phyloP scores from a whole-genome alignment of 2,329 filamentous ascomycete genomes.

The Calcarisporium arbuscula region DNA sequence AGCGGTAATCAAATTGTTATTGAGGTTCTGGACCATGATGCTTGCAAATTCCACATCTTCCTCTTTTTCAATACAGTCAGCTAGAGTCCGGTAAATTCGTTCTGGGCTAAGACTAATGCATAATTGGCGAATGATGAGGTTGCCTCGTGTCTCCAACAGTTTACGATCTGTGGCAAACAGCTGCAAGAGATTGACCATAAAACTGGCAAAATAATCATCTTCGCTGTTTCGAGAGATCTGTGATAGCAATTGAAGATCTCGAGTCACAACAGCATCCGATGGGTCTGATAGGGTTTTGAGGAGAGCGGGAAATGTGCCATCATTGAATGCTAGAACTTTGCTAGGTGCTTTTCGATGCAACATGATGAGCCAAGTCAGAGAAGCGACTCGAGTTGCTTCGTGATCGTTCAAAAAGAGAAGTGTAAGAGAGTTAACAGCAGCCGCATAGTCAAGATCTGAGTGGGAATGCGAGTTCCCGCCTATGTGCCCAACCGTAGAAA shows the following conservation, averaged over 20 bases:
- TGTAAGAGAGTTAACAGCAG: constrained; percentile 87
- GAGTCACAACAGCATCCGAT: constrained; percentile 89
- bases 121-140: constrained; percentile 91
- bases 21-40: constrained; percentile 98
- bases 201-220: constrained; percentile 94
- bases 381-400: constrained; percentile 89
- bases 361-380: constrained; percentile 96
- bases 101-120: constrained; percentile 91
- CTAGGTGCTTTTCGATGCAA: constrained; percentile 89
- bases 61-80: constrained; percentile 94
- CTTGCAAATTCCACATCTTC: constrained; percentile 98
- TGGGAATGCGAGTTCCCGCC: constrained; percentile 38
- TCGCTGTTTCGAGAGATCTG: constrained; percentile 96
- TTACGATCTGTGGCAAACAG: constrained; percentile 92
- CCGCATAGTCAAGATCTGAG: constrained; percentile 87
- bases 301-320: constrained; percentile 91
- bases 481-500: too few species aligned
- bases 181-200: constrained; percentile 95
- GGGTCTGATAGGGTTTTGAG: constrained; percentile 95
- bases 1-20: constrained; percentile 97
- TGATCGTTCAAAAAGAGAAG: constrained; percentile 94
- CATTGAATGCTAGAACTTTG: constrained; percentile 91
- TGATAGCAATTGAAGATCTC: constrained; percentile 86
- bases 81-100: constrained; percentile 89
- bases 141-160: constrained; percentile 84